Evolutionary conservation across 306 rosid genomes (phyloP).

Genomic region (Erythrophleum fordii): DNA sequence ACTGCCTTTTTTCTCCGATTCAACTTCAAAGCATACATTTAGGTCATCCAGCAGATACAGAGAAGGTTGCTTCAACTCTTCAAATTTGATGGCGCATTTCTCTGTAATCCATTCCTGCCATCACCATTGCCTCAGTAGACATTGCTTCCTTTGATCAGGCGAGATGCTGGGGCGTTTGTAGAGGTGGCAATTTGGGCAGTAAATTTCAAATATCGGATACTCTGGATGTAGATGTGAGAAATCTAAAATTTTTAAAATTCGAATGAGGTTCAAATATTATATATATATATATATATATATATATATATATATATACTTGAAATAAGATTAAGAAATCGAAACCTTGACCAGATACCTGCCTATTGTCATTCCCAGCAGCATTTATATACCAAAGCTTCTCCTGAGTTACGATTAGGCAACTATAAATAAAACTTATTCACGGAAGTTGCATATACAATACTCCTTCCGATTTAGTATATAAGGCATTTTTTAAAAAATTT

Average conservation of each 20-base stretch:
- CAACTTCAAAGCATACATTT: not conserved
- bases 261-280: too few relatives aligned
- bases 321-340: not conserved
- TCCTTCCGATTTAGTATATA: too few relatives aligned
- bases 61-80: constrained; percentile 34
- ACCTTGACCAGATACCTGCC: not conserved
- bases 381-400: constrained; percentile 26
- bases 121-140: constrained; percentile 53
- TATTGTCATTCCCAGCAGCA: not conserved
- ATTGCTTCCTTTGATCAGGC: constrained; percentile 4
- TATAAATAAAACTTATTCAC: constrained; percentile 16
- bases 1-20: not conserved
- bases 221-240: too few relatives aligned
- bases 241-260: too few relatives aligned
- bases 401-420: not conserved
- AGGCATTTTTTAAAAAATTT: too few relatives aligned
- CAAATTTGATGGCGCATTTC: constrained; percentile 40
- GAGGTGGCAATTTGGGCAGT: not conserved
- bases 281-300: too few relatives aligned
- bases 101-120: constrained; percentile 47
- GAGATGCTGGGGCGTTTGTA: not conserved
- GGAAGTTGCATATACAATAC: constrained; percentile 10
- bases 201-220: too few relatives aligned
- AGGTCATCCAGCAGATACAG: constrained; percentile 30
- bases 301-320: too few relatives aligned